Base-by-base conservation (phyloP, 495 filamentous ascomycete genomes). In the Tuber microsphaerosporum region DNA sequence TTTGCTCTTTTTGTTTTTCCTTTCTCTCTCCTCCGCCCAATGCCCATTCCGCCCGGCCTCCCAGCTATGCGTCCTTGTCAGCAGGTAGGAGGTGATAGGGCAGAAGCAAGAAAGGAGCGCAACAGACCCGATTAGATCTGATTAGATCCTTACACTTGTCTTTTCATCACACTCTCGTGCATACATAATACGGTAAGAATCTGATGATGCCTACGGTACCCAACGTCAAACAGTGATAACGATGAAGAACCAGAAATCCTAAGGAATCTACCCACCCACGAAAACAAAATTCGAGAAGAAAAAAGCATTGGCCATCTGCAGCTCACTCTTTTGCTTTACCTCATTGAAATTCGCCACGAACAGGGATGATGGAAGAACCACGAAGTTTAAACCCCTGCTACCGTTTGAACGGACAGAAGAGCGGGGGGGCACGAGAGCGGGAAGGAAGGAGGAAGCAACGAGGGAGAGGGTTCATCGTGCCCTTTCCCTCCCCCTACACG, bases 401-500 rank as follows among this genome's bases (percentile, higher is more conserved):
- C 51, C n/a, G 51, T 31, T 61, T 61, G 51, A 16, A 26, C 51
- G 51, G 51, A 61, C n/a, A 61, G 51, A 61, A 61, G 51, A 61
- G 51, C 48, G 48, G n/a, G 48, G 48, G 41, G 41, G 41, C 22
- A 56, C 7, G 22, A 26, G 48, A 56, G 48, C 51, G 51, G 51
- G 51, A 61, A 61, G 22, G 51, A 46, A 46, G 17, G 16, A 26
- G n/a, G n/a, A 61, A 61, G 10, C 51, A 26, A n/a, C 2, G 51
- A 61, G 20, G 46, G 3, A n/a, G 48, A 61, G 51, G n/a, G 10
- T 14, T 4, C n/a, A n/a, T n/a, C n/a, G n/a, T 22, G 31, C 51
- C n/a, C 8, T 14, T 20, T 42, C 71, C 43, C 72, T 71, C n/a
- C 72, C 72, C 68, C 72, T 19, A n/a, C n/a, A n/a, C n/a, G n/a